Base-by-base conservation (phyloP, 768 basidiomycete genomes). In the Sarcomyxa edulis region DNA sequence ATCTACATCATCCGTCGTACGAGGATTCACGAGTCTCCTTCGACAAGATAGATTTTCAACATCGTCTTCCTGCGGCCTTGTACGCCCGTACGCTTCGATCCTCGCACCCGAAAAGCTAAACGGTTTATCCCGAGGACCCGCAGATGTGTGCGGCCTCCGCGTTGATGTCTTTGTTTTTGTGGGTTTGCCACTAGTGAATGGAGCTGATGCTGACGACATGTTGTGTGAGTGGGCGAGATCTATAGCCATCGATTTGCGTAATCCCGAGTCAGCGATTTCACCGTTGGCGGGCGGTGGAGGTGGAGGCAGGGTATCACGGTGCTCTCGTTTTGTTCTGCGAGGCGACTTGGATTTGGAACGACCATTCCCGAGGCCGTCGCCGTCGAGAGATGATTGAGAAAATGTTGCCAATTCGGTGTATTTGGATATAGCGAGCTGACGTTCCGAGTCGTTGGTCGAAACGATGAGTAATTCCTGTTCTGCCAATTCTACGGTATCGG, bases 111-210 rank as follows among this genome's bases (percentile, higher is more conserved):
- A n/a, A 44, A 61, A 62, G 36, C 55, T 59, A 35, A 56, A 55
- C 21, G 68, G 54, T 53, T 66, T 69, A 51, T 84, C 83, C 42
- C 79, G 64, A 19, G 76, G 78, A 9, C 84, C 83, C n/a, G 81
- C 81, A 42, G 79, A 81, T 16, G 84, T 86, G 52, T 87, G 83
- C 23, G 84, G 84, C 32, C 84, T 62, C 42, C 78, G 68, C 26
- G 61, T 54, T 30, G 56, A 40, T 47, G 14, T 50, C 42, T 55
- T 66, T 47, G 40, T 41, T 43, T 50, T 61, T 42, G 39, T 28
- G 30, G 19, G 29, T 37, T 35, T 40, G 14, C 27, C 3, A 29
- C 23, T 29, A 21, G 32, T 25, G 31, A 25, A 19, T 12, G 23
- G 30, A 18, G 45, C 29, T 25, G 42, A 32, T 11, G 33, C 26